Percentiles rank a stretch among this genome's conserved stretches.
These are phyloP conservation scores for Entonaema liquescens DNA, from an alignment of 495 filamentous ascomycete genomes.

Conservation along the genomic window DNA sequence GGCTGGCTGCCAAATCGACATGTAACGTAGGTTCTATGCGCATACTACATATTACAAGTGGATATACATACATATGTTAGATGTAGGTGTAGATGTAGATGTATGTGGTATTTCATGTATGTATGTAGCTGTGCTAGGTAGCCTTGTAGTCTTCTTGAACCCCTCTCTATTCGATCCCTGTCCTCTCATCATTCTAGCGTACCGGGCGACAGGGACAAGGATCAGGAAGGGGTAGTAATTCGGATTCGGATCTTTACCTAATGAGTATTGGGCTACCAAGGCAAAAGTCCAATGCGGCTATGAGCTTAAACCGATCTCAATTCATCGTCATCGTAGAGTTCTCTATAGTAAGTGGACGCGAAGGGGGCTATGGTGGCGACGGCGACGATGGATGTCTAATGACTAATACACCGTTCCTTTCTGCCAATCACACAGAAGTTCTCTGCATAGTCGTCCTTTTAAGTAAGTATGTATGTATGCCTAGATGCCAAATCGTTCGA, in stretches of 20 bases:
- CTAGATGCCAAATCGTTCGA: not conserved
- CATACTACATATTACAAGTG: not conserved
- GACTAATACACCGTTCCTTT: not conserved
- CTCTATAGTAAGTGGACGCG: not conserved
- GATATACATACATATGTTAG: not conserved
- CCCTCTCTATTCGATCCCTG: constrained; percentile 1
- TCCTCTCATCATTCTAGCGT: not conserved
- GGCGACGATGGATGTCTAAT: not conserved
- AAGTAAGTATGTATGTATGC: not conserved
- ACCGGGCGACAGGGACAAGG: constrained; percentile 1
- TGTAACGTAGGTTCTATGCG: not conserved
- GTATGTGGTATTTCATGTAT: not conserved
- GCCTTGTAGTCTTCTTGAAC: not conserved
- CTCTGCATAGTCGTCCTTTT: not conserved
- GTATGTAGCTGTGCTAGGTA: not conserved
- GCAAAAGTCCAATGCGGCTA: constrained; percentile 21
- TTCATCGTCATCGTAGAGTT: constrained; percentile 7
- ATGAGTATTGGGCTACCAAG: constrained; percentile 19
- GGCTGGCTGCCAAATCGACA: not conserved
- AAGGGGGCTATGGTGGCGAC: not conserved
- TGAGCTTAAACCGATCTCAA: constrained; percentile 41
- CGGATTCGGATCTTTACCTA: constrained; percentile 3
- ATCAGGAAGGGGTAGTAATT: constrained; percentile 4
- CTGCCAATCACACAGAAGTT: not conserved
- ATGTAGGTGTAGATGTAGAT: not conserved